These are phyloP conservation scores for Boletales sp. DNA, from an alignment of 768 basidiomycete species.

Conservation along the genomic window DNA sequence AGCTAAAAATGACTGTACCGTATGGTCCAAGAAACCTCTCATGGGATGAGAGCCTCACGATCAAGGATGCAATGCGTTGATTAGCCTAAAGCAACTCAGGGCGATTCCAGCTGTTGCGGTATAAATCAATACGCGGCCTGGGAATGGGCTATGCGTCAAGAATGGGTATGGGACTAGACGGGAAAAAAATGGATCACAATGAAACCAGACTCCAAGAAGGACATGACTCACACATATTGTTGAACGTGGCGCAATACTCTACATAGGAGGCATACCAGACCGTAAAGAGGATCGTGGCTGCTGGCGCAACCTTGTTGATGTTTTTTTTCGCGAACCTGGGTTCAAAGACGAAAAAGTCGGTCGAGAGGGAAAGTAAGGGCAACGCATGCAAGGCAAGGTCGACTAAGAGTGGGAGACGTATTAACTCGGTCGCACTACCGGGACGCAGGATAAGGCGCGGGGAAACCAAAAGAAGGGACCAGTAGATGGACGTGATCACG, in stretches of 20 bases:
- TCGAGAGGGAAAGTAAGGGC: slow-evolving; percentile 53
- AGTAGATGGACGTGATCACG: slow-evolving; percentile 61
- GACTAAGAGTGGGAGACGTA: slow-evolving; percentile 46
- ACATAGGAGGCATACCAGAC: slow-evolving; percentile 60
- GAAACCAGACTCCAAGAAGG: background rate
- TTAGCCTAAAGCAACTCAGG: slow-evolving; percentile 48
- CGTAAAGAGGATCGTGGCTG: slow-evolving; percentile 21
- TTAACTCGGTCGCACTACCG: slow-evolving; percentile 11
- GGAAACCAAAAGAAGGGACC: slow-evolving; percentile 53
- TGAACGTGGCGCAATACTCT: slow-evolving; percentile 62
- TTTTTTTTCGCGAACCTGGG: slow-evolving; percentile 41
- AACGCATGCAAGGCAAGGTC: slow-evolving; percentile 66
- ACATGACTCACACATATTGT: slow-evolving; percentile 53
- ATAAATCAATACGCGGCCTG: slow-evolving; percentile 59
- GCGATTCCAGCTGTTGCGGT: slow-evolving; percentile 47
- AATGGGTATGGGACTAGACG: slow-evolving; percentile 79
- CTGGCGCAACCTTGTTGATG: slow-evolving; percentile 14
- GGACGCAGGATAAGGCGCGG: slow-evolving; percentile 54
- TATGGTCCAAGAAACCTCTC: background rate
- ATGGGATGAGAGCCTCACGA: background rate
- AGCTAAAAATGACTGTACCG: background rate
- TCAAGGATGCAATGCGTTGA: slow-evolving; percentile 56
- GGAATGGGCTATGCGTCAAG: slow-evolving; percentile 56
- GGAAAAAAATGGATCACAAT: slow-evolving; percentile 1
- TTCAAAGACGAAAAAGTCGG: slow-evolving; percentile 71